Evolutionary conservation across 164 flowering plant species (phyloP).

Genomic region (Brasenia schreberi): DNA sequence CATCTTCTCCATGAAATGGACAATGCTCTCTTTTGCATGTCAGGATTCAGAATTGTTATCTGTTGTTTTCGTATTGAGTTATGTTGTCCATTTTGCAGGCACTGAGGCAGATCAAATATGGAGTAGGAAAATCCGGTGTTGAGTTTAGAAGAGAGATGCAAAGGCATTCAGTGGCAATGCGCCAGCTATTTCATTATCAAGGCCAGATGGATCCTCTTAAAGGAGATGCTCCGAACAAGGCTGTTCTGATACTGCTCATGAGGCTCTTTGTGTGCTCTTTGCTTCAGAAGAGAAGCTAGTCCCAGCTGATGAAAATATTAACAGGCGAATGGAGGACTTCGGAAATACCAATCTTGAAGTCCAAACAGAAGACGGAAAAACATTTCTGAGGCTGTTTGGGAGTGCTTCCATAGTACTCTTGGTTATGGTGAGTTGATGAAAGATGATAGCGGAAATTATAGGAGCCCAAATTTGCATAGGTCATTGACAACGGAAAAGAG

Average conservation of each 20-base stretch:
- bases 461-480: constrained; percentile 63
- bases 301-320: constrained; percentile 42
- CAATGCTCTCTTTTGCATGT: too few species aligned
- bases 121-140: constrained; percentile 85
- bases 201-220: constrained; percentile 79
- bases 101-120: constrained; percentile 76
- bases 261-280: constrained; percentile 67
- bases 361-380: constrained; percentile 66
- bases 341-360: constrained; percentile 70
- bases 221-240: constrained; percentile 89
- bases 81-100: constrained; percentile 35
- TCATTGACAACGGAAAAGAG: constrained; percentile 66
- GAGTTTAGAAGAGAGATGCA: constrained; percentile 98
- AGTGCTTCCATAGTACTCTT: constrained; percentile 66
- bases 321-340: constrained; percentile 76
- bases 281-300: constrained; percentile 53
- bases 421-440: constrained; percentile 43
- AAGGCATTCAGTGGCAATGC: constrained; percentile 71
- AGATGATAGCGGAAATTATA: constrained; percentile 68
- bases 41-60: too few species aligned
- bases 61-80: background rate
- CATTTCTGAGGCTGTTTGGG: constrained; percentile 94
- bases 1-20: too few species aligned
- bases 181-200: constrained; percentile 78
- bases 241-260: constrained; percentile 85